phyloP scores from a whole-genome alignment of 371 early-diverging fungal species.

The Umbelopsis sp. region DNA sequence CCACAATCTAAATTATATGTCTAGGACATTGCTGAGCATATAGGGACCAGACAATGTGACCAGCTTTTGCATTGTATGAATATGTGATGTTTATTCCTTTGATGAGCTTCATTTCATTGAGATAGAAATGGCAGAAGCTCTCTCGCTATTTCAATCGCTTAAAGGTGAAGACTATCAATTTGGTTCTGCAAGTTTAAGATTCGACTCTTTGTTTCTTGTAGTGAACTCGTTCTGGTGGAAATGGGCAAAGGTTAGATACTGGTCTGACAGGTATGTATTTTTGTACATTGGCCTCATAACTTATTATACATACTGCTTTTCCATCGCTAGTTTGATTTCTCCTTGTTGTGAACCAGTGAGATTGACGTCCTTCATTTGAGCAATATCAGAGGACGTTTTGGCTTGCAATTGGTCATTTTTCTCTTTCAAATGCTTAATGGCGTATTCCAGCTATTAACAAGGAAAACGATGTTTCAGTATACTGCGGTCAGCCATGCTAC shows the following conservation, averaged over 20 bases:
- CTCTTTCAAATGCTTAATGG: neutral
- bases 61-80: no score
- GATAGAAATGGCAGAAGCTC: neutral
- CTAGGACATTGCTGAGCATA: no score
- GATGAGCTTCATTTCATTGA: no score
- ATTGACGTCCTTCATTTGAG: neutral
- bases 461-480: neutral
- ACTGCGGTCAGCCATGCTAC: neutral
- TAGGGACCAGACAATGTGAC: no score
- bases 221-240: neutral
- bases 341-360: neutral
- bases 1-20: no score
- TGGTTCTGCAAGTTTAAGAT: neutral
- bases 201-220: neutral
- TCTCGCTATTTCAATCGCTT: neutral
- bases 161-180: neutral
- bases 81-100: no score
- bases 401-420: neutral
- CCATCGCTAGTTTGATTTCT: constrained; percentile 11
- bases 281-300: no score
- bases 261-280: no score
- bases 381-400: neutral
- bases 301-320: constrained; percentile 9
- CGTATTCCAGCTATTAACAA: neutral
- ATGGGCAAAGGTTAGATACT: neutral